Conservation (phyloP, 2,329 filamentous ascomycete genomes). For the Fragosphaeria purpurea region DNA sequence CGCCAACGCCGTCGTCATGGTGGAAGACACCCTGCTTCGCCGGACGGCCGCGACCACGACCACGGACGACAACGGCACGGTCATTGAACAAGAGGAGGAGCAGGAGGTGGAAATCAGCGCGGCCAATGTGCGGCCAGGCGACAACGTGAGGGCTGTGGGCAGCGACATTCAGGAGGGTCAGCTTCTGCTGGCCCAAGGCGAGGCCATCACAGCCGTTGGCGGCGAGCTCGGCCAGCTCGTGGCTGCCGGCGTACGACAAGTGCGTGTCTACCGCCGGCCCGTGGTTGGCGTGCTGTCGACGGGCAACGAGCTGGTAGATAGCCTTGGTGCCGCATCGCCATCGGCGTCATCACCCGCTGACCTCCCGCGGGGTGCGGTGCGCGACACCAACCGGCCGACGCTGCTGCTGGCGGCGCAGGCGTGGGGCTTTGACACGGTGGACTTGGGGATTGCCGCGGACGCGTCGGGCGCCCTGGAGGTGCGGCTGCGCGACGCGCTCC, state of each 20-base stretch:
- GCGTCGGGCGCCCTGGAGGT: slow-evolving; percentile 65
- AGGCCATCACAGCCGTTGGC: slow-evolving; percentile 74
- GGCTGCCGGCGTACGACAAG: slow-evolving; percentile 64
- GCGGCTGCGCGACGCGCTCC: slow-evolving; percentile 63
- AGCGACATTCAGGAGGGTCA: slow-evolving; percentile 69
- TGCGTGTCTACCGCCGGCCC: slow-evolving; percentile 65
- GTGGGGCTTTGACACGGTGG: slow-evolving; percentile 68
- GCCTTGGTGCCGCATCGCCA: slow-evolving; percentile 35
- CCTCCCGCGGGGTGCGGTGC: slow-evolving; percentile 71
- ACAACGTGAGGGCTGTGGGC: slow-evolving; percentile 86
- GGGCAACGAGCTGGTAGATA: slow-evolving; percentile 83
- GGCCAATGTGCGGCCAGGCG: slow-evolving; percentile 60
- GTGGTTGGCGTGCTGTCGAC: slow-evolving; percentile 83
- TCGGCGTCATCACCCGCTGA: slow-evolving; percentile 29
- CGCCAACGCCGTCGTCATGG: slow-evolving; percentile 89
- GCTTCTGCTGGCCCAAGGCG: slow-evolving; percentile 63
- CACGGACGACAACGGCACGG: slow-evolving; percentile 33
- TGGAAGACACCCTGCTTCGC: slow-evolving; percentile 79
- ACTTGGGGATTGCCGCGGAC: slow-evolving; percentile 78
- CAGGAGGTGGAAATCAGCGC: slow-evolving; percentile 79
- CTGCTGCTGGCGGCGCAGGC: slow-evolving; percentile 67
- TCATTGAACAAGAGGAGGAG: slow-evolving; percentile 71
- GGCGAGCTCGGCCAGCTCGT: slow-evolving; percentile 87
- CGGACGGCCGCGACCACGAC: slow-evolving; percentile 31
- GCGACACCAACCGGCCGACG: slow-evolving; percentile 86